These are phyloP conservation scores for Fusarium tuaranense DNA, from an alignment of 2,329 filamentous ascomycete genomes.

Conservation along the genomic window DNA sequence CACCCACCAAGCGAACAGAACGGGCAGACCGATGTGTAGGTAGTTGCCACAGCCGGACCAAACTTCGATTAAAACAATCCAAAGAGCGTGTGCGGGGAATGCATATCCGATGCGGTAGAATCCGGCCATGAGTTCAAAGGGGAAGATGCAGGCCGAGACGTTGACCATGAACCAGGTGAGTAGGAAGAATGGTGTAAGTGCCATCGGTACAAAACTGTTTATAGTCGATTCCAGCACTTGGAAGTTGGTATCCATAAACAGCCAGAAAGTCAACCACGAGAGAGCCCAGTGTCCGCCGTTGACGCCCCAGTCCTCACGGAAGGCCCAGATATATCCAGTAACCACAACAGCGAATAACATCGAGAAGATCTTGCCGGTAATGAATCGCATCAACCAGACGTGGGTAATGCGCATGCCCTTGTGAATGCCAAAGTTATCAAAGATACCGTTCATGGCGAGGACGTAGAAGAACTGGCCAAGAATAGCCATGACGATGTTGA, in stretches of 20 bases:
- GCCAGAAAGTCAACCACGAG: conserved; percentile 51
- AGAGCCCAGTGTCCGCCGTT: conserved; percentile 43
- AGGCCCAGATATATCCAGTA: conserved; percentile 58
- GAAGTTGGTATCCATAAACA: conserved; percentile 57
- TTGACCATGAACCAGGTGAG: conserved; percentile 57
- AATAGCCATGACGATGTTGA: conserved; percentile 52
- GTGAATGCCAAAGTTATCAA: conserved; percentile 33
- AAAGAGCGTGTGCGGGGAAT: conserved; percentile 51
- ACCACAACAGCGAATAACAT: conserved; percentile 52
- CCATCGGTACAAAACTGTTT: conserved; percentile 46
- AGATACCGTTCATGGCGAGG: conserved; percentile 42
- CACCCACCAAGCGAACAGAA: conserved; percentile 56
- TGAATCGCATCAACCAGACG: conserved; percentile 41
- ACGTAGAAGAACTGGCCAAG: conserved; percentile 49
- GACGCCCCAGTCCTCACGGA: conserved; percentile 55
- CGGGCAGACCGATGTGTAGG: conserved; percentile 53
- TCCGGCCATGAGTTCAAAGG: conserved; percentile 51
- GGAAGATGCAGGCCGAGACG: conserved; percentile 51
- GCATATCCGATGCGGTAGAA: conserved; percentile 56
- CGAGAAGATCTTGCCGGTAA: conserved; percentile 47
- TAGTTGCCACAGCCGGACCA: conserved; percentile 57
- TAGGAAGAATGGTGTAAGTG: conserved; percentile 55
- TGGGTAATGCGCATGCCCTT: conserved; percentile 38
- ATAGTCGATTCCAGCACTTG: conserved; percentile 52
- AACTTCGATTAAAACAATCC: conserved; percentile 53